A percentile compares a stretch with the other conserved stretches of the same genome.
These are phyloP conservation scores for Fomes fomentarius DNA, from an alignment of 1,284 basidiomycete species.

Conservation along the genomic window DNA sequence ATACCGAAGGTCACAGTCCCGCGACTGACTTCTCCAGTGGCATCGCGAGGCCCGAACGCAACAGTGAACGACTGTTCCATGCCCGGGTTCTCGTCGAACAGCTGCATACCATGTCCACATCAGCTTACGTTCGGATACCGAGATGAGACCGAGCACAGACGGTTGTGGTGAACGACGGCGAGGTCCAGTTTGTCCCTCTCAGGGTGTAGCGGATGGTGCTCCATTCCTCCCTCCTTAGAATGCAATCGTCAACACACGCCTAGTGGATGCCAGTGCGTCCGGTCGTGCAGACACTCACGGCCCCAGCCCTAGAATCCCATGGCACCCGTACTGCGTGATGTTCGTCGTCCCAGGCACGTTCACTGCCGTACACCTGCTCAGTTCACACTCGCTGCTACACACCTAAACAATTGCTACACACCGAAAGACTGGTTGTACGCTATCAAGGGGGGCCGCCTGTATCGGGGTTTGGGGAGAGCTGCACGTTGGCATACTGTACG, in stretches of 20 bases:
- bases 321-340: constrained; percentile 5
- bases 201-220: background rate
- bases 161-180: background rate
- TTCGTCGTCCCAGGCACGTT: constrained; percentile 7
- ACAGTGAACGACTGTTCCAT: constrained; percentile 1
- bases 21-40: background rate
- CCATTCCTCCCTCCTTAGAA: constrained; percentile 3
- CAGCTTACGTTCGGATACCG: too few relatives aligned
- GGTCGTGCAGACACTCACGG: background rate
- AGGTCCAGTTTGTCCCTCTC: constrained; percentile 1
- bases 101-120: background rate
- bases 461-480: background rate
- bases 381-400: background rate
- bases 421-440: constrained; percentile 3
- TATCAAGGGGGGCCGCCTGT: background rate
- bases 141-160: too few relatives aligned
- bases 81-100: background rate
- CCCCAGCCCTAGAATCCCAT: constrained; percentile 5
- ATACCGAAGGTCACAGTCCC: constrained; percentile 5
- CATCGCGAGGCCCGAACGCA: background rate
- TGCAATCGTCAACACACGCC: background rate
- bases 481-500: constrained; percentile 8
- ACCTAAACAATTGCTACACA: background rate
- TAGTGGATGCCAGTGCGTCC: background rate
- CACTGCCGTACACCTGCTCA: background rate